These are phyloP conservation scores for Lentinula boryana DNA, from an alignment of 768 basidiomycete genomes.

Conservation along the genomic window DNA sequence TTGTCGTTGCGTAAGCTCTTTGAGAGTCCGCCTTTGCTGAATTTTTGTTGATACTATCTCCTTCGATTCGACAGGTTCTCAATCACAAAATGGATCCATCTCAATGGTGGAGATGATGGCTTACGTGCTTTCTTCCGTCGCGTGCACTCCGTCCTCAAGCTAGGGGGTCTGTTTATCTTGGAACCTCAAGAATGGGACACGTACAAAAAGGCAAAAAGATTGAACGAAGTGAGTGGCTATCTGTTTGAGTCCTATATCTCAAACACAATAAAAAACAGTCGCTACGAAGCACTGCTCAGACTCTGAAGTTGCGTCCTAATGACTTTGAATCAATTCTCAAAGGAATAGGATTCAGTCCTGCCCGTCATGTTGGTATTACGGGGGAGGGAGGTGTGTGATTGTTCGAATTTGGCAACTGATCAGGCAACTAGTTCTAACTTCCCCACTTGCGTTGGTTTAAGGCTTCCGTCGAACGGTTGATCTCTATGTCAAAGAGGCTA, in stretches of 20 bases:
- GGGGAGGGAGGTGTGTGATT: conserved; percentile 56
- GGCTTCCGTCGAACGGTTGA: conserved; percentile 63
- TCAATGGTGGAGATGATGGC: conserved; percentile 74
- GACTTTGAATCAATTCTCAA: conserved; percentile 52
- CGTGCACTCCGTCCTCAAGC: conserved; percentile 48
- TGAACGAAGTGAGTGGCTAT: conserved; percentile 43
- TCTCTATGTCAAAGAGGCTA: conserved; percentile 30
- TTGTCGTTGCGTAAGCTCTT: conserved; percentile 70
- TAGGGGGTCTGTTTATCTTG: conserved; percentile 65
- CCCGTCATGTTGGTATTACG: conserved; percentile 40
- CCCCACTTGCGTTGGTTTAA: conserved; percentile 15
- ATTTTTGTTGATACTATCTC: not conserved
- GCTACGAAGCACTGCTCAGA: conserved; percentile 55
- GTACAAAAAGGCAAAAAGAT: conserved; percentile 71
- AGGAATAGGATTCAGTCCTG: conserved; percentile 8
- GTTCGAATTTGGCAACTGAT: not conserved
- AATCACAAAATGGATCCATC: conserved; percentile 88
- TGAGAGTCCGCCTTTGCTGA: not conserved
- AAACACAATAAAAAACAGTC: conserved; percentile 21
- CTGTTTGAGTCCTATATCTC: not conserved
- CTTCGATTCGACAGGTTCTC: conserved; percentile 53
- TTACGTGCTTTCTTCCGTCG: conserved; percentile 62
- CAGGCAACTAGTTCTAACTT: not conserved
- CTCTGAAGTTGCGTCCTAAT: conserved; percentile 53
- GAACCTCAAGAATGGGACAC: conserved; percentile 86